Base-by-base conservation (phyloP, 1,284 basidiomycete species). In the Puccinia horiana region DNA sequence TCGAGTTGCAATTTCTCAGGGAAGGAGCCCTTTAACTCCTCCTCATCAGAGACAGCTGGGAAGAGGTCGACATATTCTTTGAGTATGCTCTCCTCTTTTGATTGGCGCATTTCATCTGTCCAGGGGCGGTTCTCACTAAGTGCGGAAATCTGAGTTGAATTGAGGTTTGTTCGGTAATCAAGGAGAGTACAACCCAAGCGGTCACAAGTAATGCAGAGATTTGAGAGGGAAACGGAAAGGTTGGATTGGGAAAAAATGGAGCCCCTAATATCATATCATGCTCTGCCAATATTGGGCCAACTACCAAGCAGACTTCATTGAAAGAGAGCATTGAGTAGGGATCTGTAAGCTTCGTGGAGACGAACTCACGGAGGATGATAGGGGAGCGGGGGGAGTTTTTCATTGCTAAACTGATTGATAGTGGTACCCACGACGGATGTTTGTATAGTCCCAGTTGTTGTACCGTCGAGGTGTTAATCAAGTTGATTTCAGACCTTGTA, bases 261-360 rank as follows among this genome's bases (percentile, higher is more conserved):
- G 32, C 56, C 1, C 72, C 72, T 4, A 75, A 35, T 5, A 75
- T 75, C 72, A 75, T 54, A 23, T 75, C 72, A 47, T 54, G 29
- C 18, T 47, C 8, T 26, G 42, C 70, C 4, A 2, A 16, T 3
- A 73, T 73, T 11, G 47, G 49, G 2, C 72, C 72, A 6, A 75
- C 12, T 9, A 23, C 26, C 3, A 75, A 40, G 23, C 1, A 1
- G 2, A 69, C 40, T 18, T 69, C 35, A 1, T 69, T 14, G 20
- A 69, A 69, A 2, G 5, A 11, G 8, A 9, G 40, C 3, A 37
- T 40, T 29, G 67, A 42, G 14, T 8, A 1, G 1, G 67, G 23
- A 20, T 69, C 67, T 26, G 1, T 2, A 2, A 69, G 26, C 2
- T 8, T 37, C 3, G 67, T 26, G 14, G 9, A 1, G 2, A 29